Percentiles rank a stretch among this genome's conserved stretches.
phyloP scores from a whole-genome alignment of 2,329 filamentous ascomycete species.

The Thelonectria discophora region DNA sequence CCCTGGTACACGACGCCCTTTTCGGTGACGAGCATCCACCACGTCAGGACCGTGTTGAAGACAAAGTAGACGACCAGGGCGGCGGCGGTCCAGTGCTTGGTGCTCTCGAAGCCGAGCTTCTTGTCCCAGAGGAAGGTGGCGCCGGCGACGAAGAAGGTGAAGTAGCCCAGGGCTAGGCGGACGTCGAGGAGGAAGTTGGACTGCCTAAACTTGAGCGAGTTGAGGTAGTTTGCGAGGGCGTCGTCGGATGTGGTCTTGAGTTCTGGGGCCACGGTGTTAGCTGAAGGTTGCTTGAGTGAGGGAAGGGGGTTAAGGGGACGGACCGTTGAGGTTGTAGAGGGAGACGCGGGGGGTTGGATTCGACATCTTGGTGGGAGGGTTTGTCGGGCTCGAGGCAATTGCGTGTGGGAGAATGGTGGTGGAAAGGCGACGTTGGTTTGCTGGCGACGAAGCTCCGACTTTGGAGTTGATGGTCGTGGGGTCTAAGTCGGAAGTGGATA shows the following conservation, averaged over 20 bases:
- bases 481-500: conserved; percentile 13
- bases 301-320: conserved; percentile 13
- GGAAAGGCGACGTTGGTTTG: conserved; percentile 13
- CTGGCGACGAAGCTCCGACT: conserved; percentile 18
- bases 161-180: conserved; percentile 83
- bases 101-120: conserved; percentile 86
- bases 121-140: conserved; percentile 93
- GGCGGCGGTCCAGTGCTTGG: conserved; percentile 80
- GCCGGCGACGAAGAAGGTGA: conserved; percentile 80
- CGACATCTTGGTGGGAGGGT: conserved; percentile 43
- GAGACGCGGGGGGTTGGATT: conserved; percentile 63
- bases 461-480: conserved; percentile 14
- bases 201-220: conserved; percentile 84
- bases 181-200: conserved; percentile 83
- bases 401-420: conserved; percentile 6
- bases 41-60: conserved; percentile 79
- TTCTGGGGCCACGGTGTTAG: conserved; percentile 64
- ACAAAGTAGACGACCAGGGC: conserved; percentile 83
- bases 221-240: conserved; percentile 91
- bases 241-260: conserved; percentile 98
- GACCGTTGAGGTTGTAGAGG: conserved; percentile 74
- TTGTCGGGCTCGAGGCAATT: background rate
- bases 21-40: conserved; percentile 88
- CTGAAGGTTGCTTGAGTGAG: conserved; percentile 4
- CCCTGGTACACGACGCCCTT: conserved; percentile 84